Evolutionary conservation across 2,329 filamentous ascomycete genomes (phyloP), one percentile per base, ranked within the genome.

Genomic region (Ophiostoma sp.): DNA sequence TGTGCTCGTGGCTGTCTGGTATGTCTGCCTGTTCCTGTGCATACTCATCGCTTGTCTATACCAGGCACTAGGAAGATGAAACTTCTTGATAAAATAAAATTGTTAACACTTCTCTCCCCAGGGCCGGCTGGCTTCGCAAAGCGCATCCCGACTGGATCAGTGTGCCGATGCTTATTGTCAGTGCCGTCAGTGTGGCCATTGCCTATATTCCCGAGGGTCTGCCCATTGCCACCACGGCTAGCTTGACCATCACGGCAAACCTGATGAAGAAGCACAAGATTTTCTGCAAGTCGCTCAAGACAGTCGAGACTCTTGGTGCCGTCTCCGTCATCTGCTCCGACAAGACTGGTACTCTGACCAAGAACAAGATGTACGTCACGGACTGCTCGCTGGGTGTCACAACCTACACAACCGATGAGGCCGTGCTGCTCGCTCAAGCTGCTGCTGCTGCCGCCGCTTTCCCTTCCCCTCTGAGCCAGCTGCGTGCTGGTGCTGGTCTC

Each of bases 261-360:
- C 86, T 92, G 76, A 94, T 94, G 92, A 86, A 86, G 75, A 90
- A 91, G 81, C 91, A 94, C 80, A 91, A 92, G 78, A 89, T 94
- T 57, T 86, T 94, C 8, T 93, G 92, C 88, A 94, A 94, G 82
- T 93, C 90, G 0, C 84, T 94, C 61, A 93, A 92, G 82, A 94
- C 92, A 0, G 91, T 93, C 0, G 92, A 94, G 81, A 94, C 92
- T 0, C 85, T 94, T 0, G 92, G 92, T 0, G 87, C 90, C 0
- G 91, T 93, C 0, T 92, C 90, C 0, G 88, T 93, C 8, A 90
- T 94, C 48, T 93, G 92, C 79, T 93, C 91, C 0, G 92, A 94
- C 79, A 94, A 94, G 83, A 94, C 92, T 0, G 92, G 92, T 2
- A 92, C 90, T 0, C 82, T 92, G 71, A 92, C 90, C 12, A 75